These are phyloP conservation scores for Cutaneotrichosporon sp. DNA, from an alignment of 1,284 basidiomycete genomes.

Conservation along the genomic window DNA sequence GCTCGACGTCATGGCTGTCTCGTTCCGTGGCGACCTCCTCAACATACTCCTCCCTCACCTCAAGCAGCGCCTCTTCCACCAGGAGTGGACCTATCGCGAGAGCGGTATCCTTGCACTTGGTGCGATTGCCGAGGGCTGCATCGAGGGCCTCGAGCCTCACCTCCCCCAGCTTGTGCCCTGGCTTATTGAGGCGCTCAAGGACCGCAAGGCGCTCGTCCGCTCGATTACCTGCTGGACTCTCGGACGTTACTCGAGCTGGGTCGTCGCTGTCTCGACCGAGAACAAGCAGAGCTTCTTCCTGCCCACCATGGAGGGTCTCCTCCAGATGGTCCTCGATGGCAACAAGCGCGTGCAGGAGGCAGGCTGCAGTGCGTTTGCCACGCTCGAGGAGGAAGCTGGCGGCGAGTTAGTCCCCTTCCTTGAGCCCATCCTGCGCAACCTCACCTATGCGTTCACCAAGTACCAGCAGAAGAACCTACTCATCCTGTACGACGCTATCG, in stretches of 20 bases:
- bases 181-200: slow-evolving; percentile 82
- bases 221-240: slow-evolving; percentile 99
- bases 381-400: slow-evolving; percentile 96
- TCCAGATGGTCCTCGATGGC: slow-evolving; percentile 96
- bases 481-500: slow-evolving; percentile 96
- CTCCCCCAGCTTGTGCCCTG: slow-evolving; percentile 89
- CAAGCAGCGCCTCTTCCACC: slow-evolving; percentile 90
- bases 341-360: slow-evolving; percentile 99
- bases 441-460: slow-evolving; percentile 94
- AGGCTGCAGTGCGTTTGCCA: slow-evolving; percentile 97
- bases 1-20: slow-evolving; percentile 92
- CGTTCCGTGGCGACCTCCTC: slow-evolving; percentile 81
- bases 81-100: slow-evolving; percentile 92
- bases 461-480: slow-evolving; percentile 99
- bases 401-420: slow-evolving; percentile 85
- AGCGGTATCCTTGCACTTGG: slow-evolving; percentile 94
- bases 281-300: slow-evolving; percentile 90
- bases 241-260: slow-evolving; percentile 98
- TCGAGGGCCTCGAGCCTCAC: slow-evolving; percentile 92
- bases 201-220: slow-evolving; percentile 93
- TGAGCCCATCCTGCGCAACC: slow-evolving; percentile 88
- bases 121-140: slow-evolving; percentile 98
- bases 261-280: slow-evolving; percentile 68
- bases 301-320: slow-evolving; percentile 94
- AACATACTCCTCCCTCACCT: slow-evolving; percentile 84